Evolutionary conservation across 2,329 filamentous ascomycete species (phyloP), one percentile per base, ranked within the genome.

Genomic region (Aurifilum marmelostoma): DNA sequence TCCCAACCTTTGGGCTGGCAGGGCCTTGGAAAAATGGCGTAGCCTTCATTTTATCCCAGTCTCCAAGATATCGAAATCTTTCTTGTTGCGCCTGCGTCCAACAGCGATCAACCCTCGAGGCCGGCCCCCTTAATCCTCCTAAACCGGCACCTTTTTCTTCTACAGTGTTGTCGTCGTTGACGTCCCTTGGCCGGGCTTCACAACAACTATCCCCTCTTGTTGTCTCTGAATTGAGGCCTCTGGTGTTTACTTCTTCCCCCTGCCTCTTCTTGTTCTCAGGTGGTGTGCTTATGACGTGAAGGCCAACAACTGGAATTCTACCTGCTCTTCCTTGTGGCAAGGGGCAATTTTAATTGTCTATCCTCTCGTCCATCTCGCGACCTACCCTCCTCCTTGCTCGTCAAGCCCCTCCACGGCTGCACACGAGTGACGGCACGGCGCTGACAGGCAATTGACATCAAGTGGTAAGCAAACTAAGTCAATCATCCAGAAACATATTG

Each of bases 91-190:
- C 47, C 61, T 41, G 47, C 50, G 61, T 21, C 61, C 61, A 63
- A 21, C 61, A 50, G 24, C 61, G 41, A 62, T 62, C 59, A 63
- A 50, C 61, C 61, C 61, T 63, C 61, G n/a, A 63, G 21, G 3
- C 21, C 12, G 6, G 4, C 41, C 16, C 39, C 39, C n/a, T 37
- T 50, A n/a, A 50, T n/a, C 39, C 21, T 50, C 37, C 39, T 63
- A n/a, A 16, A 37, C 21, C 59, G 59, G 58, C 58, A n/a, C 34
- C 34, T 62, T 43, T 41, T 41, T n/a, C 9, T 39, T 62, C 34
- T 27, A 29, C 24, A 43, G 37, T 43, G n/a, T 43, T 24, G 37
- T 61, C 18, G 37, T 61, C 34, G 58, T 56, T 18, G 24, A 56
- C 27, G 52, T 56, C 52, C 47, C 52, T 56, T 24, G 14, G 14